Conservation (phyloP, 257 asterid genomes). For the Nicotiana sylvestris region DNA sequence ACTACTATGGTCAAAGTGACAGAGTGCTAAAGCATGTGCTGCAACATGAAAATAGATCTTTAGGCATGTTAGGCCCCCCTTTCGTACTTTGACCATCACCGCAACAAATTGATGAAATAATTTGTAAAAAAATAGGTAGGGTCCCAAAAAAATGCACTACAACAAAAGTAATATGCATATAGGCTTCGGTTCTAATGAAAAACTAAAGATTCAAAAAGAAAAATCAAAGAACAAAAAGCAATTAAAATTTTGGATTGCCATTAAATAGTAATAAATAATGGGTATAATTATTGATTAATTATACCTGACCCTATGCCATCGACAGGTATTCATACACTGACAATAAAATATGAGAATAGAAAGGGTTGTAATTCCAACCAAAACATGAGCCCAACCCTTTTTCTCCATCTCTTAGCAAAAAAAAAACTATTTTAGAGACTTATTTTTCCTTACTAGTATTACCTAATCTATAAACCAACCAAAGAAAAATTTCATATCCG, state of each 20-base stretch:
- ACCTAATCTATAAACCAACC: slow-evolving; percentile 12
- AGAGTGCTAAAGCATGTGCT: slow-evolving; percentile 13
- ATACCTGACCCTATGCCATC: background rate
- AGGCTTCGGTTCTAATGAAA: no score
- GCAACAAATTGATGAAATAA: no score
- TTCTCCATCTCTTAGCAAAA: background rate
- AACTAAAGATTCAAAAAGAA: no score
- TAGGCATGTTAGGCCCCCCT: background rate
- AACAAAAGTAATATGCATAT: no score
- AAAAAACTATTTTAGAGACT: background rate
- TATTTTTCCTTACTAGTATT: background rate
- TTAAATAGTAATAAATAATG: background rate
- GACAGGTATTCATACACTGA: background rate
- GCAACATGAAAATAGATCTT: background rate
- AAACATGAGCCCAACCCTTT: slow-evolving; percentile 36
- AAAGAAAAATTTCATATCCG: slow-evolving; percentile 16
- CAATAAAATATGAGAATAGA: background rate
- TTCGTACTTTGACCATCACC: slow-evolving; percentile 36
- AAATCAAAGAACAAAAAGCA: background rate
- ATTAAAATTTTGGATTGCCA: background rate
- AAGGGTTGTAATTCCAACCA: slow-evolving; percentile 31
- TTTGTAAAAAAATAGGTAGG: no score
- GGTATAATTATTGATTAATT: slow-evolving; percentile 3
- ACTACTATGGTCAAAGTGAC: slow-evolving; percentile 3
- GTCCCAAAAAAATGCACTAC: no score